Evolutionary conservation across 257 asterid genomes (phyloP).

Genomic region (Nicotiana knightiana): DNA sequence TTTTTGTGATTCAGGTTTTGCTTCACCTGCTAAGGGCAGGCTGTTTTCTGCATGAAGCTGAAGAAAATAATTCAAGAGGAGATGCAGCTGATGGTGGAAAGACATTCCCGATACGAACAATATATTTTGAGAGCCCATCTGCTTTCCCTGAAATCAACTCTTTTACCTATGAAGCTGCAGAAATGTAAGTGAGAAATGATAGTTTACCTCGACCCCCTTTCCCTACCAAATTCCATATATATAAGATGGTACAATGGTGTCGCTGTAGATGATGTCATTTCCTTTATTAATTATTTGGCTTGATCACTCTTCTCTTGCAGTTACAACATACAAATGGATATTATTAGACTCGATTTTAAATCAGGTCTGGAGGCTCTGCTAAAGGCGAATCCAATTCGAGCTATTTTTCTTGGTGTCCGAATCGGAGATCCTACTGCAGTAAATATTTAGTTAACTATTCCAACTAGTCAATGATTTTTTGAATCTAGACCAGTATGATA

Average conservation of each 20-base stretch:
- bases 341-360: slow-evolving; percentile 80
- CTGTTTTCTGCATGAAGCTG: slow-evolving; percentile 55
- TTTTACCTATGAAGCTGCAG: slow-evolving; percentile 74
- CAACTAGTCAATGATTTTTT: not conserved
- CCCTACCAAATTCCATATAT: not conserved
- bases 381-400: slow-evolving; percentile 67
- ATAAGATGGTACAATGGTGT: not conserved
- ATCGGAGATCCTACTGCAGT: slow-evolving; percentile 98
- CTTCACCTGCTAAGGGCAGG: slow-evolving; percentile 92
- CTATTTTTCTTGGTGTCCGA: slow-evolving; percentile 92
- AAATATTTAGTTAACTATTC: slow-evolving; percentile 18
- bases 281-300: slow-evolving; percentile 16
- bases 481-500: not conserved
- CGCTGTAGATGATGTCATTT: not conserved
- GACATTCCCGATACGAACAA: slow-evolving; percentile 61
- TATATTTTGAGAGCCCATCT: slow-evolving; percentile 83
- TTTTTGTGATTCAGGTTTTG: slow-evolving; percentile 51
- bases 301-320: slow-evolving; percentile 32
- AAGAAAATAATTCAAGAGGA: slow-evolving; percentile 21
- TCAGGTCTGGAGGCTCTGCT: slow-evolving; percentile 84
- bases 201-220: not conserved
- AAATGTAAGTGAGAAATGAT: slow-evolving; percentile 34
- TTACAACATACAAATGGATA: slow-evolving; percentile 75
- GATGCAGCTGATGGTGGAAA: slow-evolving; percentile 35
- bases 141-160: slow-evolving; percentile 92